phyloP scores from a whole-genome alignment of 495 filamentous ascomycete species.

The Cudoniella acicularis region DNA sequence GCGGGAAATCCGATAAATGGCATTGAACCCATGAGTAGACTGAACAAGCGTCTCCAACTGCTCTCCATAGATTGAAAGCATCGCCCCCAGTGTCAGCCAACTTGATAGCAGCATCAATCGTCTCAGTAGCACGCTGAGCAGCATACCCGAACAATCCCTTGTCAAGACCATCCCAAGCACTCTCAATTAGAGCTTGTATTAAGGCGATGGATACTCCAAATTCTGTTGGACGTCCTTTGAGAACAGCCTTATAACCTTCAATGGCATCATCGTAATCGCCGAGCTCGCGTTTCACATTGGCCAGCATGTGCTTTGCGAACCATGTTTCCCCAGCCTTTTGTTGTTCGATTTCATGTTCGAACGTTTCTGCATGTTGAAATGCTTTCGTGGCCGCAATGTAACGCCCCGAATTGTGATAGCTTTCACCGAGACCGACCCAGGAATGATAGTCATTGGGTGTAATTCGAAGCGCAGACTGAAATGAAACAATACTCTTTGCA shows the following conservation, averaged over 20 bases:
- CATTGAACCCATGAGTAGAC: conserved; percentile 75
- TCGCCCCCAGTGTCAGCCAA: conserved; percentile 51
- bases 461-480: conserved; percentile 83
- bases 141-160: conserved; percentile 81
- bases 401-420: conserved; percentile 88
- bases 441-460: conserved; percentile 84
- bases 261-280: conserved; percentile 85
- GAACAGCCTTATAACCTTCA: conserved; percentile 65
- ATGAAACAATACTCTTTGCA: conserved; percentile 78
- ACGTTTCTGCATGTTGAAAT: conserved; percentile 71
- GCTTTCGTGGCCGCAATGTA: conserved; percentile 92
- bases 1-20: conserved; percentile 55
- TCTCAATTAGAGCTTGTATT: conserved; percentile 81
- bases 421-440: conserved; percentile 94
- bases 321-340: conserved; percentile 60
- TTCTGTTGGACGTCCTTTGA: conserved; percentile 62
- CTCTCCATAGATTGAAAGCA: conserved; percentile 95
- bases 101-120: conserved; percentile 49
- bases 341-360: conserved; percentile 53
- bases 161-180: conserved; percentile 70
- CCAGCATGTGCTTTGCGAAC: conserved; percentile 97
- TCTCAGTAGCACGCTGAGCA: conserved; percentile 58
- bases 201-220: conserved; percentile 83
- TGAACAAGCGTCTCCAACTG: conserved; percentile 82
- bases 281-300: conserved; percentile 87